phyloP scores from a whole-genome alignment of 2,329 filamentous ascomycete species.

The Nectriaceae sp. region DNA sequence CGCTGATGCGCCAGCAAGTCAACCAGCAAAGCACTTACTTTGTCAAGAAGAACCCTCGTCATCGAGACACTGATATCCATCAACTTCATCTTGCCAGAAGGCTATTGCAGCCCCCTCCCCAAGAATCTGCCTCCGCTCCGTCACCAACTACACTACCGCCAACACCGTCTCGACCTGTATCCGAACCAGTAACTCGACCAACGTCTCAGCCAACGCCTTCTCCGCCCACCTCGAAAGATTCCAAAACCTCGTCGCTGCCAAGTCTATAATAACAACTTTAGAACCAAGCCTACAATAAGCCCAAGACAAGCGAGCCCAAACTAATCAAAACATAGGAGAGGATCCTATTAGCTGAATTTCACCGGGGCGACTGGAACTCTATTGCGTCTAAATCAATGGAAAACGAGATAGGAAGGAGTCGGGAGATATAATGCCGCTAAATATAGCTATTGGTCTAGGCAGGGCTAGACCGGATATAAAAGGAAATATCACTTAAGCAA shows the following conservation, averaged over 20 bases:
- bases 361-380: conserved; percentile 1
- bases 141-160: not conserved
- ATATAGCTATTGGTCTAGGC: conserved; percentile 32
- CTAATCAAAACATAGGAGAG: conserved; percentile 23
- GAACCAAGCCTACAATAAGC: conserved; percentile 21
- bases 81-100: conserved; percentile 7
- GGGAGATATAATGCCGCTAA: conserved; percentile 16
- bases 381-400: not conserved
- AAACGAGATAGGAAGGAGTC: conserved; percentile 9
- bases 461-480: conserved; percentile 30
- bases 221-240: not conserved
- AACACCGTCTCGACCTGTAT: not conserved
- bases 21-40: conserved; percentile 2
- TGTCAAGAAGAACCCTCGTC: conserved; percentile 6
- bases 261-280: conserved; percentile 13
- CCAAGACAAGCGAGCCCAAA: conserved; percentile 14
- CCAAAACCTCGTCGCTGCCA: not conserved
- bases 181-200: not conserved
- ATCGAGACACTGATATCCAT: conserved; percentile 4
- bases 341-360: conserved; percentile 15
- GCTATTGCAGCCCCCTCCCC: not conserved
- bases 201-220: not conserved
- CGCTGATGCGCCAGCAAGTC: conserved; percentile 6
- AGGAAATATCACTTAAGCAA: conserved; percentile 24
- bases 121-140: not conserved